Evolutionary conservation across 129 eudicot genomes (phyloP).

Genomic region (Flaveria sonorensis): DNA sequence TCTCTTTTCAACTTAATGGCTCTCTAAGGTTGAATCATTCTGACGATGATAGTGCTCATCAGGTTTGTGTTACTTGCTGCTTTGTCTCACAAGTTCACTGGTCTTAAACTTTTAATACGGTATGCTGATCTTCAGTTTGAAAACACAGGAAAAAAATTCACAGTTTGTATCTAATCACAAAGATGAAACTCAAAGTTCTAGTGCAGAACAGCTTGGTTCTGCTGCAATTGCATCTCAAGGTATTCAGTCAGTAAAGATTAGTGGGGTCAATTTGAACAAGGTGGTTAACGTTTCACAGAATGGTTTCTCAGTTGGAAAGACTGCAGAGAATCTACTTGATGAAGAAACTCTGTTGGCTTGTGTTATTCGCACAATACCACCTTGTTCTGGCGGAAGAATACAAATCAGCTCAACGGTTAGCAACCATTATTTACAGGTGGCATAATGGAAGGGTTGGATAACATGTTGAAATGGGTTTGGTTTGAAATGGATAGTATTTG

Average conservation of each 20-base stretch:
- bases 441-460: neutral
- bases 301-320: constrained; percentile 38
- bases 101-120: neutral
- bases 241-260: constrained; percentile 29
- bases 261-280: constrained; percentile 33
- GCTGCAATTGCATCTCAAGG: constrained; percentile 46
- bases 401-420: constrained; percentile 96
- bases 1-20: constrained; percentile 76
- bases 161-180: constrained; percentile 32
- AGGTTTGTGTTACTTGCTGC: constrained; percentile 47
- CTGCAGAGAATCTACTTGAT: constrained; percentile 61
- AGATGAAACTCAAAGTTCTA: constrained; percentile 40
- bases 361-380: constrained; percentile 88
- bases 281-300: constrained; percentile 31
- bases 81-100: neutral
- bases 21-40: constrained; percentile 54
- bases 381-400: constrained; percentile 76
- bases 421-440: constrained; percentile 6
- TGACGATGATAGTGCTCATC: constrained; percentile 40
- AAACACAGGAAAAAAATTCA: constrained; percentile 48
- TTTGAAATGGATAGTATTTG: neutral
- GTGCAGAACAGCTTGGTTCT: constrained; percentile 34
- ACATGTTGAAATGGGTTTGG: neutral
- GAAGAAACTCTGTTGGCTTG: constrained; percentile 79
- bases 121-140: constrained; percentile 23